A percentile compares a stretch with the other conserved stretches of the same genome.
Conservation (phyloP, 2,329 filamentous ascomycete species). For the Purpureocillium lavendulum region DNA sequence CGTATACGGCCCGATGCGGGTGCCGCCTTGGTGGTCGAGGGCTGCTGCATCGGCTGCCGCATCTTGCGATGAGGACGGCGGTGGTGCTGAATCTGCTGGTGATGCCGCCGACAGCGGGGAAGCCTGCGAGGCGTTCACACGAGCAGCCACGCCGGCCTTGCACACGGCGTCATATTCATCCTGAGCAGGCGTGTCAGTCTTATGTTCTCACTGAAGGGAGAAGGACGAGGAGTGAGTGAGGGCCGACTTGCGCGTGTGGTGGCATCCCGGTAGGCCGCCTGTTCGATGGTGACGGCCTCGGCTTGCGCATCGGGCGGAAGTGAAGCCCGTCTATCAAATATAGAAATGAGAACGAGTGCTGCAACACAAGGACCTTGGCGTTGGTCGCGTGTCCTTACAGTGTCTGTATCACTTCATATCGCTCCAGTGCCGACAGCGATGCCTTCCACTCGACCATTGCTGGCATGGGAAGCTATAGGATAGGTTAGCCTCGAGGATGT, state of each 20-base stretch:
- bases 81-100: slow-evolving; percentile 7
- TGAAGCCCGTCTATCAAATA: slow-evolving; percentile 17
- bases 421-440: slow-evolving; percentile 46
- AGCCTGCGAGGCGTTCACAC: too few relatives aligned
- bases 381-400: slow-evolving; percentile 18
- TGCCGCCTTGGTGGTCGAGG: slow-evolving; percentile 15
- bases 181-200: background rate
- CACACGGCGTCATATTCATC: background rate
- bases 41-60: background rate
- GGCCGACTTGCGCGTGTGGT: slow-evolving; percentile 43
- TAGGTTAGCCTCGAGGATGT: too few relatives aligned
- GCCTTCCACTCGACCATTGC: slow-evolving; percentile 35
- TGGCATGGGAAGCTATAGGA: slow-evolving; percentile 2
- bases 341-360: background rate
- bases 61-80: background rate
- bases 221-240: background rate
- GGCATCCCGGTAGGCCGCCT: slow-evolving; percentile 50
- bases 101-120: too few relatives aligned
- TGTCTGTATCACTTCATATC: slow-evolving; percentile 54
- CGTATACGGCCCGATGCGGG: slow-evolving; percentile 44
- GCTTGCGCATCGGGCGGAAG: slow-evolving; percentile 19
- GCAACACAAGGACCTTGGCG: background rate
- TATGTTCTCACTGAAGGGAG: background rate
- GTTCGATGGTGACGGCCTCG: slow-evolving; percentile 58
- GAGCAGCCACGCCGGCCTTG: too few relatives aligned